Base-by-base conservation (phyloP, 2,329 filamentous ascomycete genomes). In the Fusarium austroafricanum region DNA sequence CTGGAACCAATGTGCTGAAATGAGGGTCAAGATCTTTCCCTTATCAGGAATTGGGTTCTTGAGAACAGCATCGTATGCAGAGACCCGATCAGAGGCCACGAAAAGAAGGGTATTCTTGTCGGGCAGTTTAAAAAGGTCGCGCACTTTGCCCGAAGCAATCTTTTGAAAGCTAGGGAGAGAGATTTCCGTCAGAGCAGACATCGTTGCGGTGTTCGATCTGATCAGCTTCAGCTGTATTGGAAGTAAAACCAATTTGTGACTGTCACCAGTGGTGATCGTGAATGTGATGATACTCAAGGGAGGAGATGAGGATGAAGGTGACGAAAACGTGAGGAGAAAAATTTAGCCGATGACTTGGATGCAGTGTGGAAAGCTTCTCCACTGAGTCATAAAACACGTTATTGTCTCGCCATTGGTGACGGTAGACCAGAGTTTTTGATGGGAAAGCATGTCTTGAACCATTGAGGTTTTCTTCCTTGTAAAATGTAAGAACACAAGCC, bases 31-130 rank as follows among this genome's bases (percentile, higher is more conserved):
- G 51, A 87, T 79, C 60, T 78, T 77, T 69, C 86, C 86, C 80
- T 88, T 88, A 75, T 81, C 75, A 44, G 83, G 81, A 50, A 86
- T 82, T 20, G 61, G 23, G 40, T 64, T 67, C 83, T 83, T 73
- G 96, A 97, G 73, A 87, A 97, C 89, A 72, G 97, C 89, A 72
- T 96, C 93, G 35, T 65, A 98, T 56, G 96, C 96, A 23, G 93
- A 97, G 78, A 97, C 96, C 71, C 96, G 91, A 82, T 97, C 94
- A 15, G 92, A 92, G 23, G 92, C 91, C 55, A 94, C 89, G 76
- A 97, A 95, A 57, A 97, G 89, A 6, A 97, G 87, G 2, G 57
- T 52, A 4, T 88, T 91, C 42, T 72, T 60, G 77, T 93, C 88
- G 76, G 92, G 88, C 54, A 96, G 82, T 64, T 87, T 84, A 79